These are phyloP conservation scores for Alternaria sp. DNA, from an alignment of 2,329 filamentous ascomycete genomes.

Conservation along the genomic window DNA sequence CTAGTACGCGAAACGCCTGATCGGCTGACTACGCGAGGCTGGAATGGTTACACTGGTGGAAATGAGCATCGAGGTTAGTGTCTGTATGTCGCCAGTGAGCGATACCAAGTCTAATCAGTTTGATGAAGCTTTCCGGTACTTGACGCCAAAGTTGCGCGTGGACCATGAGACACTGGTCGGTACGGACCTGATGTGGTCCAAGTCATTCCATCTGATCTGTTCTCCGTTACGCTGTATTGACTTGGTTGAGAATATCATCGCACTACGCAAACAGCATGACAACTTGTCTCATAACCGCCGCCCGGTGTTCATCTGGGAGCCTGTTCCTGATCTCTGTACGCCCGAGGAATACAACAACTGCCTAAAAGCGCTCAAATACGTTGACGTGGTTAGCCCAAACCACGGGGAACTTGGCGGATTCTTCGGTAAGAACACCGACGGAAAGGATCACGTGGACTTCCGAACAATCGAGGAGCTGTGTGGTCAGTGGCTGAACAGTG, in stretches of 20 bases:
- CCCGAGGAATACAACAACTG: conserved; percentile 68
- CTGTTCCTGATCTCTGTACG: conserved; percentile 86
- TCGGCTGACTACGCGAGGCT: conserved; percentile 84
- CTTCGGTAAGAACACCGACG: conserved; percentile 66
- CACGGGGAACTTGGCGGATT: conserved; percentile 87
- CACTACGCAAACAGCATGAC: conserved; percentile 55
- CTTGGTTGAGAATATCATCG: conserved; percentile 74
- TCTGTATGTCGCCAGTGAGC: not conserved
- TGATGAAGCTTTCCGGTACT: conserved; percentile 76
- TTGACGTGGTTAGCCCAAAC: conserved; percentile 78
- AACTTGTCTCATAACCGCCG: conserved; percentile 30
- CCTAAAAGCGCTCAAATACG: conserved; percentile 60
- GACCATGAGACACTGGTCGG: conserved; percentile 73
- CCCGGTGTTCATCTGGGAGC: conserved; percentile 92
- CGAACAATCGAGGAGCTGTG: conserved; percentile 54
- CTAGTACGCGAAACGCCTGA: conserved; percentile 70
- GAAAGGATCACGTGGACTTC: conserved; percentile 48
- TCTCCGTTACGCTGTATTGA: conserved; percentile 78
- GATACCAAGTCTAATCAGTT: not conserved
- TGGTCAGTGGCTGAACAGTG: conserved; percentile 48
- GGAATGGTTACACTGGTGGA: conserved; percentile 82
- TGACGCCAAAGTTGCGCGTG: conserved; percentile 84
- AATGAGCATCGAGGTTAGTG: conserved; percentile 67
- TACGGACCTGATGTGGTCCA: conserved; percentile 70
- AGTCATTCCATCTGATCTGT: conserved; percentile 88